These are phyloP conservation scores for Physocladia obscura DNA, from an alignment of 192 early-diverging fungal species.

Conservation along the genomic window DNA sequence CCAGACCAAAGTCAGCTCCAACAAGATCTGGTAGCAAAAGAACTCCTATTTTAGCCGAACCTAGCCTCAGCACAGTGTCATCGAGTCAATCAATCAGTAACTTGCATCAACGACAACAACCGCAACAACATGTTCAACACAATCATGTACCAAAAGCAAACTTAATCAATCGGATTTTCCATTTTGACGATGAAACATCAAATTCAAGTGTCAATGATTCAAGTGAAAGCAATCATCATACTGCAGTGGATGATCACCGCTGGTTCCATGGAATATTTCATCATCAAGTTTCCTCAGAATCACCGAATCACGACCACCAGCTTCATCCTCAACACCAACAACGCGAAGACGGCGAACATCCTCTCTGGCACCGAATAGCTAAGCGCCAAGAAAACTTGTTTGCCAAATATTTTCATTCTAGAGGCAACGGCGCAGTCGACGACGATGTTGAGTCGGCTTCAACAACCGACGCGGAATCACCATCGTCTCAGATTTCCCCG, in stretches of 20 bases:
- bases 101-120: neutral
- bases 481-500: no score
- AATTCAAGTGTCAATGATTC: neutral
- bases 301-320: neutral
- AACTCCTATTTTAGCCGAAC: neutral
- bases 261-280: constrained; percentile 14
- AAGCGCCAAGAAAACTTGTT: constrained; percentile 18
- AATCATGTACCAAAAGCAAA: neutral
- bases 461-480: no score
- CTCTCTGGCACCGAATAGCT: constrained; percentile 13
- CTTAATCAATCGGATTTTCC: constrained; percentile 15
- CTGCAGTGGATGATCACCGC: constrained; percentile 2
- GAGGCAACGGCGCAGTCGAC: no score
- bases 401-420: constrained; percentile 18
- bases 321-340: neutral
- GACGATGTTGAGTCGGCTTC: no score
- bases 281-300: neutral
- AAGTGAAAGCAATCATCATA: neutral
- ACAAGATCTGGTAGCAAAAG: neutral
- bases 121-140: neutral
- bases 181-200: neutral
- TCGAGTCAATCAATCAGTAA: no score
- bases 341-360: constrained; percentile 6
- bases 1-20: constrained; percentile 17
- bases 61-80: neutral